Conservation (phyloP, 495 filamentous ascomycete genomes). For the Neurospora hispaniola region DNA sequence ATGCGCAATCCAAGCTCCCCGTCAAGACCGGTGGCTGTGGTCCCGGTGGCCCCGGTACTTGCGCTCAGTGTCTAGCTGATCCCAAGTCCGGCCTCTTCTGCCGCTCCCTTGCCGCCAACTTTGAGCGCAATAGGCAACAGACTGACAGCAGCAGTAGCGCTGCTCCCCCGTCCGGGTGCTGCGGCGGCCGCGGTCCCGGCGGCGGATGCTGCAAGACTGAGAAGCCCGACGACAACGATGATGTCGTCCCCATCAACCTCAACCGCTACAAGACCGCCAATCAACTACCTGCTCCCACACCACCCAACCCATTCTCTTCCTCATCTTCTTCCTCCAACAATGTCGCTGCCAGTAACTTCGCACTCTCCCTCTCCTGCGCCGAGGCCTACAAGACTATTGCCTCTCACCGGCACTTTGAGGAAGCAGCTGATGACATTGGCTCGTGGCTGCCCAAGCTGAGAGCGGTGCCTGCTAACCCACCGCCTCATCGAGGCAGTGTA, state of each 20-base stretch:
- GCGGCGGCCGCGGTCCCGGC: constrained; percentile 41
- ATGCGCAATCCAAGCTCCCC: neutral
- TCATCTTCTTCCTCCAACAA: neutral
- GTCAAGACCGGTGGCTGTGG: constrained; percentile 34
- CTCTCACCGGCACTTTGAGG: constrained; percentile 68
- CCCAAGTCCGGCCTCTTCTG: constrained; percentile 78
- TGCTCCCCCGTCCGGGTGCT: constrained; percentile 2
- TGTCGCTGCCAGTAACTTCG: neutral
- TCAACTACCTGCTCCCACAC: neutral
- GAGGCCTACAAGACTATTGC: constrained; percentile 76
- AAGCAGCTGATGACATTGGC: constrained; percentile 62
- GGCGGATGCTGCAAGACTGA: constrained; percentile 31
- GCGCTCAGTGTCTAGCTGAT: constrained; percentile 66
- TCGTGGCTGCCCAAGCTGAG: constrained; percentile 66
- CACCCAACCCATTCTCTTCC: neutral
- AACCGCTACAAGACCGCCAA: neutral
- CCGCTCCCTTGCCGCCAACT: constrained; percentile 64
- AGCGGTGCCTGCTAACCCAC: constrained; percentile 36
- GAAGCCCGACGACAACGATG: constrained; percentile 1
- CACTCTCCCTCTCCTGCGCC: constrained; percentile 50
- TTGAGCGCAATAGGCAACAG: constrained; percentile 26
- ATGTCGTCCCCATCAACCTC: neutral
- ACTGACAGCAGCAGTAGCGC: constrained; percentile 27
- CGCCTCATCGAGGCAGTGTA: constrained; percentile 3
- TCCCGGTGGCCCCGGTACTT: constrained; percentile 66